Base-by-base conservation (phyloP, 2,329 filamentous ascomycete genomes). In the Septoria petroselini region DNA sequence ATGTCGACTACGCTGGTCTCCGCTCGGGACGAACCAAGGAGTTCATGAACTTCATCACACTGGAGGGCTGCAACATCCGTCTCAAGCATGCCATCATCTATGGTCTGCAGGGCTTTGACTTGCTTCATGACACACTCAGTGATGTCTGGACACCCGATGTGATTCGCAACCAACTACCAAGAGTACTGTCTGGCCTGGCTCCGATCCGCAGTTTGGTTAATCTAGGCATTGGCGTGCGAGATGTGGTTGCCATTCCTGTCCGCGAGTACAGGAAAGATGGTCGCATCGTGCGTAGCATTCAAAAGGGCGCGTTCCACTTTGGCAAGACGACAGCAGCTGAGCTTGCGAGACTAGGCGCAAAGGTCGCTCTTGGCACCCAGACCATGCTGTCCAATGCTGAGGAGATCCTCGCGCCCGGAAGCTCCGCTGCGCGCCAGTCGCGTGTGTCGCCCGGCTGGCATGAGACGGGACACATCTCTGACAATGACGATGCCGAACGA, bases 121-220 rank as follows among this genome's bases (percentile, higher is more conserved):
- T 87, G 41, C 78, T 98, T 2, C 90, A 93, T 46, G 82, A 91
- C 68, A 91, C 85, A 2, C 79, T 98, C 27, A 97, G 97, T 65
- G 89, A 95, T 65, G 88, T 96, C 35, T 98, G 93, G 93, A 94
- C 85, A 79, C 90, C 90, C 1, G 91, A 98, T 65, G 86, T 98
- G 48, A 89, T 86, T 65, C 76, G 80, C 12, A 94, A 91, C 58
- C 93, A 98, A 68, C 83, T 98, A 4, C 89, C 90, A 1, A 84
- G 86, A 1, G 86, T 98, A 1, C 78, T 98, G 29, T 88, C 90
- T 2, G 93, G 93, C 15, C 76, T 98, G 4, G 91, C 91, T 0
- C 88, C 90, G 1, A 84, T 97, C n/a, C 83, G 90, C 11, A 89
- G 89, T 1, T 73, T 98, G 1, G 91, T 94, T 42, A 95, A 95